Conservation (phyloP, 1,139 yeast genomes). For the Suhomyces atakaporum region DNA sequence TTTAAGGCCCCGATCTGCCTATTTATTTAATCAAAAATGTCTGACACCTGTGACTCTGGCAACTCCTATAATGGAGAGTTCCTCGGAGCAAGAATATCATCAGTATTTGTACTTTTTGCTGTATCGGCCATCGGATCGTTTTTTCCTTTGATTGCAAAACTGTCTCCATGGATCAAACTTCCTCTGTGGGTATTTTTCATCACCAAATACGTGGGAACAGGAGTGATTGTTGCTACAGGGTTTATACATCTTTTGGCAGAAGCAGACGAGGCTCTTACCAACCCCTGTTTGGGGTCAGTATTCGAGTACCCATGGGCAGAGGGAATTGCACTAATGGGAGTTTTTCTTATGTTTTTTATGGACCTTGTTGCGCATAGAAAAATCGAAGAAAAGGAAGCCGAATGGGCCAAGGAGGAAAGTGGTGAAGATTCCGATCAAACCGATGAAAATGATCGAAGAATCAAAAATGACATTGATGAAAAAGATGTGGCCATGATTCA, state of each 20-base stretch:
- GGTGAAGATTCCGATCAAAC: neutral
- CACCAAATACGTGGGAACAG: conserved; percentile 34
- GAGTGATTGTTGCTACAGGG: conserved; percentile 40
- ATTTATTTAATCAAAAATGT: no score
- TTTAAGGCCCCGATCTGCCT: no score
- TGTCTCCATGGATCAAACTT: conserved; percentile 22
- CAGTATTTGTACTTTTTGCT: conserved; percentile 33
- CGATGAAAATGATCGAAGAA: conserved; percentile 1
- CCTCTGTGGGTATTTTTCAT: conserved; percentile 32
- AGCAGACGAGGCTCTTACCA: conserved; percentile 27
- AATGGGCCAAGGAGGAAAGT: neutral
- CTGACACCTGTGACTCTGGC: conserved; percentile 21
- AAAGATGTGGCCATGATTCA: neutral
- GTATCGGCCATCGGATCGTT: conserved; percentile 37
- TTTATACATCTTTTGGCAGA: conserved; percentile 38
- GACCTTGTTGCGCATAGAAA: conserved; percentile 31
- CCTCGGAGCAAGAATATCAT: conserved; percentile 29
- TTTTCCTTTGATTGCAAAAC: conserved; percentile 30
- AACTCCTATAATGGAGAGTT: conserved; percentile 26
- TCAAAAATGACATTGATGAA: neutral
- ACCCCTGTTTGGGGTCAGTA: conserved; percentile 39
- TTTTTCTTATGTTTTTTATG: conserved; percentile 34
- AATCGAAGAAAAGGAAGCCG: conserved; percentile 14
- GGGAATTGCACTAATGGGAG: conserved; percentile 42
- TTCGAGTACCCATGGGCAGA: conserved; percentile 44